Evolutionary conservation across 1,284 basidiomycete species (phyloP).

Genomic region (Marasmius tenuissimus): DNA sequence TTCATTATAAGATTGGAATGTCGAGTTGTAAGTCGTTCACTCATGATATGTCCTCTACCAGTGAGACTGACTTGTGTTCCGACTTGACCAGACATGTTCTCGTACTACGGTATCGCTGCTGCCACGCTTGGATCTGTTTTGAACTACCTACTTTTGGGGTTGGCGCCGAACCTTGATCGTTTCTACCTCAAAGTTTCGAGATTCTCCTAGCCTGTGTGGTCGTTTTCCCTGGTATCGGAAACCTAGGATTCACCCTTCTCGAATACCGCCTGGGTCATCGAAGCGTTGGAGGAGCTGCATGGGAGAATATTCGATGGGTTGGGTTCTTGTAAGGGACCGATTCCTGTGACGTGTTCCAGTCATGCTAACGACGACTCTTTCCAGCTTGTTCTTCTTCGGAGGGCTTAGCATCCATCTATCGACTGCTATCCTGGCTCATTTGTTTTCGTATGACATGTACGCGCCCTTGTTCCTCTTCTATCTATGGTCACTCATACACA

Average conservation of each 20-base stretch:
- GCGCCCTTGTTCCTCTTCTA: conserved; percentile 17
- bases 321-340: conserved; percentile 67
- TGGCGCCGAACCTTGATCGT: conserved; percentile 63
- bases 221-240: conserved; percentile 71
- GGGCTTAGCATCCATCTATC: conserved; percentile 76
- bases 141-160: conserved; percentile 75
- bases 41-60: conserved; percentile 21
- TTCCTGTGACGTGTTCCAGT: conserved; percentile 11
- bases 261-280: conserved; percentile 76
- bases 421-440: conserved; percentile 72
- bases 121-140: conserved; percentile 61
- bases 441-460: conserved; percentile 85
- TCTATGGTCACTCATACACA: neutral
- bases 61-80: conserved; percentile 14
- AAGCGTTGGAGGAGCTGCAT: conserved; percentile 47
- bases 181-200: conserved; percentile 75
- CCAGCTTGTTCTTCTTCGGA: conserved; percentile 83
- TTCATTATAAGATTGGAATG: conserved; percentile 84
- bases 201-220: conserved; percentile 77
- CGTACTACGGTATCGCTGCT: conserved; percentile 61
- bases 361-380: neutral
- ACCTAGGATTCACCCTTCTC: conserved; percentile 67
- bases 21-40: conserved; percentile 25
- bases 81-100: conserved; percentile 50
- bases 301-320: conserved; percentile 75